A percentile compares a stretch with the other conserved stretches of the same genome.
phyloP scores from a whole-genome alignment of 805 yeast genomes.

The Yarrowia keelungensis region DNA sequence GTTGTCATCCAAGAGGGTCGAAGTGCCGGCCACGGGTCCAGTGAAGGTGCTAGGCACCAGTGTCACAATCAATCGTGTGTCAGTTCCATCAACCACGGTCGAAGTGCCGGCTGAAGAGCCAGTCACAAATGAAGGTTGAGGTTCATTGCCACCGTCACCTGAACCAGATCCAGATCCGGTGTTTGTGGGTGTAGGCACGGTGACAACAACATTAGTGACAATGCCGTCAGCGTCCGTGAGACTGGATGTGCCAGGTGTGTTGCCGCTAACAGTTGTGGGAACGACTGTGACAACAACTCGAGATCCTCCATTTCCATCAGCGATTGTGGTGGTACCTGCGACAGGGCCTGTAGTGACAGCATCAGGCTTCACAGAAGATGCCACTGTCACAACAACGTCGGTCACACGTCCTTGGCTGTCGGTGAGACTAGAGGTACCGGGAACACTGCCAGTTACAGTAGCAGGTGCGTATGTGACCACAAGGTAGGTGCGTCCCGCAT shows the following conservation, averaged over 20 bases:
- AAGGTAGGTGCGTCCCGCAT: background rate
- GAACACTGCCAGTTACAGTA: too few relatives aligned
- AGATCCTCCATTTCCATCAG: too few relatives aligned
- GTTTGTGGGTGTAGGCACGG: background rate
- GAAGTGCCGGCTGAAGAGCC: background rate
- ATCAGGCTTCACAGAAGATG: too few relatives aligned
- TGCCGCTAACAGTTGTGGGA: too few relatives aligned
- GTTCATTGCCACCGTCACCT: background rate
- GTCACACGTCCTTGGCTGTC: too few relatives aligned
- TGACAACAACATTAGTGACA: background rate
- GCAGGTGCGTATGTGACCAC: background rate
- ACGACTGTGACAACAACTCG: too few relatives aligned
- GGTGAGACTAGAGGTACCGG: too few relatives aligned
- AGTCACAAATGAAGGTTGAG: background rate
- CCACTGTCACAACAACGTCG: too few relatives aligned
- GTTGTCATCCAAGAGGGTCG: background rate
- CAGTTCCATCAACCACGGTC: background rate
- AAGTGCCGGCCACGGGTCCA: slow-evolving; percentile 5
- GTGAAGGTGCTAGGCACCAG: background rate
- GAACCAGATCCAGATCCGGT: background rate
- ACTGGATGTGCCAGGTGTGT: too few relatives aligned
- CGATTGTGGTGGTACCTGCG: too few relatives aligned
- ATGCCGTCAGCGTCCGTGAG: background rate
- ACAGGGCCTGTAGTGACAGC: too few relatives aligned
- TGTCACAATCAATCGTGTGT: background rate